Conservation (phyloP, 2,329 filamentous ascomycete genomes). For the Aphanocladium album region DNA sequence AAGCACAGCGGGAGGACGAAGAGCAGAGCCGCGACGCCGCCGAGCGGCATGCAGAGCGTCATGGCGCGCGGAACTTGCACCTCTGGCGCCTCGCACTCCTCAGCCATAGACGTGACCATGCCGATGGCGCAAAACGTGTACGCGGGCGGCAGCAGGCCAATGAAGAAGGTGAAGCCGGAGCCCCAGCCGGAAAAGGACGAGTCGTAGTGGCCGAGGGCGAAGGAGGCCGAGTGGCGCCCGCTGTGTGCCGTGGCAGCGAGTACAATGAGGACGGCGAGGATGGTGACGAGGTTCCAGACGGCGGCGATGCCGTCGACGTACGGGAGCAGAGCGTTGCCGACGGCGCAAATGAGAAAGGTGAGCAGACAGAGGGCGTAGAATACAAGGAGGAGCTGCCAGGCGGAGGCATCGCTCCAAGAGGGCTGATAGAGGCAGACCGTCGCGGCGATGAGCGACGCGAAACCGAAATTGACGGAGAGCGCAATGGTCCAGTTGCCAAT, state of each 20-base stretch:
- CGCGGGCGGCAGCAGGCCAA: slow-evolving; percentile 54
- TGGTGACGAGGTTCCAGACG: slow-evolving; percentile 49
- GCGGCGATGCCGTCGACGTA: slow-evolving; percentile 55
- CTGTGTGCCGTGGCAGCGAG: slow-evolving; percentile 49
- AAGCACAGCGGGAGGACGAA: slow-evolving; percentile 39
- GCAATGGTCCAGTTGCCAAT: slow-evolving; percentile 68
- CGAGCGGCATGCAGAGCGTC: slow-evolving; percentile 46
- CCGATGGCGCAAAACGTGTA: slow-evolving; percentile 55
- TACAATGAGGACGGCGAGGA: slow-evolving; percentile 52
- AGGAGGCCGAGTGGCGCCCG: slow-evolving; percentile 46
- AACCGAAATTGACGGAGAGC: slow-evolving; percentile 64
- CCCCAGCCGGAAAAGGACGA: slow-evolving; percentile 52
- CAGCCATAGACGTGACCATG: slow-evolving; percentile 59
- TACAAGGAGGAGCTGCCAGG: slow-evolving; percentile 56
- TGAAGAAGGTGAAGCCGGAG: slow-evolving; percentile 53
- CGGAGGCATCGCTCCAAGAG: background rate
- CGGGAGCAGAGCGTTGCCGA: slow-evolving; percentile 53
- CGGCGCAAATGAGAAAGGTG: slow-evolving; percentile 50
- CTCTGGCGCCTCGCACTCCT: slow-evolving; percentile 51
- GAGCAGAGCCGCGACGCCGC: slow-evolving; percentile 49
- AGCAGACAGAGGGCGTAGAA: slow-evolving; percentile 56
- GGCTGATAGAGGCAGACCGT: slow-evolving; percentile 11
- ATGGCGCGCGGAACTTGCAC: slow-evolving; percentile 49
- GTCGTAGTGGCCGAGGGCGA: slow-evolving; percentile 53
- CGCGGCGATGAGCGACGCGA: slow-evolving; percentile 43